These are phyloP conservation scores for Actinidia arguta DNA, from an alignment of 179 eudicot genomes.

Conservation along the genomic window DNA sequence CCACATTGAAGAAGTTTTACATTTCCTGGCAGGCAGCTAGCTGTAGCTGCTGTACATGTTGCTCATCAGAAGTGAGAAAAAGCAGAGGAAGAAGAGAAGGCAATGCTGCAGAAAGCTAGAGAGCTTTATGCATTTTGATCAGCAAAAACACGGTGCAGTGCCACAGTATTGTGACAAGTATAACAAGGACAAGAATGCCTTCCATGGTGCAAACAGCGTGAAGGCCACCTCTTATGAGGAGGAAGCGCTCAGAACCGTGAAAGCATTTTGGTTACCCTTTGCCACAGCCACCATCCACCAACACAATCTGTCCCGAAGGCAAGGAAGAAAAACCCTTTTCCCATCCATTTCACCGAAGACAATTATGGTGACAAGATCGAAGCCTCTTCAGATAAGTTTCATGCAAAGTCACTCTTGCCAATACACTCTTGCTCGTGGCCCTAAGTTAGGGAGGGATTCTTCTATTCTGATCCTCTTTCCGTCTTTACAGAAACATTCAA, in stretches of 20 bases:
- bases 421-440: conserved; percentile 77
- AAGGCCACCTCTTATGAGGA: conserved; percentile 89
- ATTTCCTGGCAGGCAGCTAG: conserved; percentile 60
- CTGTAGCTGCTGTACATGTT: conserved; percentile 81
- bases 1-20: neutral
- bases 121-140: conserved; percentile 91
- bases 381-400: conserved; percentile 52
- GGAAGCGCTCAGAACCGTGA: conserved; percentile 92
- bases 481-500: no score
- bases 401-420: conserved; percentile 90
- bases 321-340: conserved; percentile 82
- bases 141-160: conserved; percentile 95
- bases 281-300: conserved; percentile 82
- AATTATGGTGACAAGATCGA: conserved; percentile 39
- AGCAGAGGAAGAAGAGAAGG: conserved; percentile 81
- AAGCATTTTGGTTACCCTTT: conserved; percentile 98
- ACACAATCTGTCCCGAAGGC: conserved; percentile 89
- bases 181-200: conserved; percentile 72
- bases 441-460: no score
- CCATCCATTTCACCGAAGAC: conserved; percentile 80
- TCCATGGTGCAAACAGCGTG: conserved; percentile 97
- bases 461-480: no score
- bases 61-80: conserved; percentile 78
- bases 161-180: conserved; percentile 87
- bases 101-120: conserved; percentile 75